Percentiles rank a stretch among this genome's conserved stretches.
Conservation (phyloP, 768 basidiomycete genomes). For the Phlegmacium glaucopus region DNA sequence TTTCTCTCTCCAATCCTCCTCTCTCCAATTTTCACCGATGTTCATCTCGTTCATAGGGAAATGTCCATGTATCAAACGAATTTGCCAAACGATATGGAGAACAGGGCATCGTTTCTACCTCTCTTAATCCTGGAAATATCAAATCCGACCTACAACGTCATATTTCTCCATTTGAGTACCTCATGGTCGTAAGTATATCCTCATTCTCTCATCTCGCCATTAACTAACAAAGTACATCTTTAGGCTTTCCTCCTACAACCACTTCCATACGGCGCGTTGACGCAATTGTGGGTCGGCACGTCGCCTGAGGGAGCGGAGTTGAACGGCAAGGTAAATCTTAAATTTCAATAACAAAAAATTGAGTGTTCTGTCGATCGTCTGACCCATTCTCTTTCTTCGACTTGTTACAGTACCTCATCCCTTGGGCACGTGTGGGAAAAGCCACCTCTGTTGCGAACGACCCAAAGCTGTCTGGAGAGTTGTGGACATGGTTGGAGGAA, state of each 20-base stretch:
- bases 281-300: not conserved
- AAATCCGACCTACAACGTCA: conserved; percentile 28
- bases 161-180: not conserved
- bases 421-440: conserved; percentile 26
- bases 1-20: not conserved
- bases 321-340: conserved; percentile 36
- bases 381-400: no score
- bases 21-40: not conserved
- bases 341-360: not conserved
- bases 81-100: conserved; percentile 38
- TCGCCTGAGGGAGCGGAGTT: conserved; percentile 14
- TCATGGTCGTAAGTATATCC: not conserved
- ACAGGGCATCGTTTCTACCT: conserved; percentile 35
- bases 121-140: conserved; percentile 41
- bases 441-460: conserved; percentile 14
- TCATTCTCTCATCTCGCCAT: not conserved
- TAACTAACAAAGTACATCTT: not conserved
- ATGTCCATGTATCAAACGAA: conserved; percentile 36
- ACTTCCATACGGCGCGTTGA: not conserved
- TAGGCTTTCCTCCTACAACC: not conserved
- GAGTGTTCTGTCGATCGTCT: no score
- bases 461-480: conserved; percentile 15
- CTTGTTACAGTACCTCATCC: conserved; percentile 25
- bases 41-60: conserved; percentile 27
- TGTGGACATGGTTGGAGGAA: conserved; percentile 34